Evolutionary conservation across 2,329 filamentous ascomycete species (phyloP).

Genomic region (Ophiostoma tasmaniense): DNA sequence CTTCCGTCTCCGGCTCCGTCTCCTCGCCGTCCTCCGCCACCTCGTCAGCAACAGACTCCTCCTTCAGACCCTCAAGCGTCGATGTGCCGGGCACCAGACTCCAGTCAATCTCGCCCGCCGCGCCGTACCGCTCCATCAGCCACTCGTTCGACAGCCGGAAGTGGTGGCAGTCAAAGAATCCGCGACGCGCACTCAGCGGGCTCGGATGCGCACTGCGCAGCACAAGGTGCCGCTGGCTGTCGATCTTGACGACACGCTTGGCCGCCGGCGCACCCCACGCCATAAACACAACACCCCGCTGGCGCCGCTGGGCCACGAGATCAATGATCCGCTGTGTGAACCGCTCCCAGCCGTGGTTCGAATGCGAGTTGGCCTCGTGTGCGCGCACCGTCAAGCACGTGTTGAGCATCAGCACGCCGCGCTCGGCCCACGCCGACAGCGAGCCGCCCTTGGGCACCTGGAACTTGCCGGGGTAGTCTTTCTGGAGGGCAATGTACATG

Average conservation of each 20-base stretch:
- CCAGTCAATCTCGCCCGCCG: conserved; percentile 81
- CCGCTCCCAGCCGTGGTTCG: conserved; percentile 81
- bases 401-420: conserved; percentile 87
- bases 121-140: conserved; percentile 69
- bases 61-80: conserved; percentile 20
- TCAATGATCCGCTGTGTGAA: conserved; percentile 92
- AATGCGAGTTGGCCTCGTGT: conserved; percentile 78
- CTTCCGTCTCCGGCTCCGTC: conserved; percentile 13
- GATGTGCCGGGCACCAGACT: conserved; percentile 39
- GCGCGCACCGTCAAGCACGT: conserved; percentile 90
- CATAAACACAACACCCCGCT: conserved; percentile 81
- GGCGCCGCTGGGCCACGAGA: conserved; percentile 67
- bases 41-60: conserved; percentile 5
- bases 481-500: conserved; percentile 82
- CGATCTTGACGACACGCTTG: conserved; percentile 66
- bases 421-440: conserved; percentile 87
- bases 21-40: conserved; percentile 12
- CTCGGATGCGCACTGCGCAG: conserved; percentile 85
- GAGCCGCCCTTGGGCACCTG: conserved; percentile 67
- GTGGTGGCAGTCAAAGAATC: conserved; percentile 77
- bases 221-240: conserved; percentile 67
- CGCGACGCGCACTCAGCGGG: conserved; percentile 73
- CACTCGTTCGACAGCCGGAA: conserved; percentile 79
- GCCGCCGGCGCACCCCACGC: conserved; percentile 86
- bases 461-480: conserved; percentile 75